Conservation (phyloP, 805 yeast genomes). For the Brettanomyces naardenensis region DNA sequence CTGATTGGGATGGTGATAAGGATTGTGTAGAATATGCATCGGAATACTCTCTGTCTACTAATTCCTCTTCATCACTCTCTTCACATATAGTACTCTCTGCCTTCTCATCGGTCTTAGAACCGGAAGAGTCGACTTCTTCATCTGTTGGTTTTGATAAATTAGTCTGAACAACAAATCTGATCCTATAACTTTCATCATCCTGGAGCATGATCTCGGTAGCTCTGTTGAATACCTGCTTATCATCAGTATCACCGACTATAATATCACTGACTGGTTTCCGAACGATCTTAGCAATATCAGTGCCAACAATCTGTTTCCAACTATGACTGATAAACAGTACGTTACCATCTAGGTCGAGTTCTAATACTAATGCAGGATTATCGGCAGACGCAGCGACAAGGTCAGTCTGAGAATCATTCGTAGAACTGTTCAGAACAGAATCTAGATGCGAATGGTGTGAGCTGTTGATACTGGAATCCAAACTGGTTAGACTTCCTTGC, state of each 20-base stretch:
- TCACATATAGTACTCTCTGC: background rate
- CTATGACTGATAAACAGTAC: constrained; percentile 67
- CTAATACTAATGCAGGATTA: constrained; percentile 74
- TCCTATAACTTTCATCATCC: constrained; percentile 73
- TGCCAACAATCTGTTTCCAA: constrained; percentile 78
- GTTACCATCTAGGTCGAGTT: constrained; percentile 70
- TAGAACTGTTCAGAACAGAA: background rate
- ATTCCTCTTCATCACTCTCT: background rate
- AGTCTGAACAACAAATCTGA: constrained; percentile 51
- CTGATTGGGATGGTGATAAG: constrained; percentile 6
- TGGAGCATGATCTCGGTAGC: constrained; percentile 64
- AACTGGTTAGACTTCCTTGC: no score
- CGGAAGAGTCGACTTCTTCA: constrained; percentile 11
- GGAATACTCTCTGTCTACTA: background rate
- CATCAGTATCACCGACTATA: constrained; percentile 59
- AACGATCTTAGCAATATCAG: constrained; percentile 45
- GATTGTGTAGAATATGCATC: constrained; percentile 2
- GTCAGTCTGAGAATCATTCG: constrained; percentile 26
- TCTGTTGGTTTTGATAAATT: constrained; percentile 16
- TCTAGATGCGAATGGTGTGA: background rate
- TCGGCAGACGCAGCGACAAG: constrained; percentile 55
- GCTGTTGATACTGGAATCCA: no score
- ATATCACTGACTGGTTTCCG: constrained; percentile 51
- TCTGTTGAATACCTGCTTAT: constrained; percentile 56
- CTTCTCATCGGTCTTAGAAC: no score